Evolutionary conservation across 73 alveolate genomes (phyloP).

Genomic region (Stentor coeruleus): DNA sequence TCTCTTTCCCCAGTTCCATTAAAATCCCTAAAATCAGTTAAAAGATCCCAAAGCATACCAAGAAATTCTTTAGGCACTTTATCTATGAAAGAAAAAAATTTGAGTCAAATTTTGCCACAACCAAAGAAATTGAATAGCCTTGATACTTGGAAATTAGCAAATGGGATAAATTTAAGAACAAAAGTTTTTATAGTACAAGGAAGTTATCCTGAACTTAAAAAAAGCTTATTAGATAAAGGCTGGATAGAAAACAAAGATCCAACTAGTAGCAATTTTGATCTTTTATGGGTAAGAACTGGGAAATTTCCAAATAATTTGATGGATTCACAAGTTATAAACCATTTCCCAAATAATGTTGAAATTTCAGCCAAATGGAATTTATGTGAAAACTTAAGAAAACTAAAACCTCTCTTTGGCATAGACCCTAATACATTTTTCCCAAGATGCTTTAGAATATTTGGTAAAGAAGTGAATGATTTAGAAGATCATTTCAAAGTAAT

Average conservation of each 20-base stretch:
- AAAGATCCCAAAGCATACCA: too few relatives aligned
- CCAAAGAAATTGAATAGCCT: not conserved
- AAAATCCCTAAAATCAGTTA: too few relatives aligned
- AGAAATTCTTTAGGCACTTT: too few relatives aligned
- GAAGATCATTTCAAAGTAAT: not conserved
- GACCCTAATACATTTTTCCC: constrained; percentile 68
- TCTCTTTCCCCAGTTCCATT: too few relatives aligned
- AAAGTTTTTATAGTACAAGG: constrained; percentile 17
- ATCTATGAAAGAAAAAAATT: too few relatives aligned
- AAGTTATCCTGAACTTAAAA: not conserved
- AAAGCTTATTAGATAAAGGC: constrained; percentile 26
- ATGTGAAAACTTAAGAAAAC: constrained; percentile 56
- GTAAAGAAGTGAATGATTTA: constrained; percentile 29
- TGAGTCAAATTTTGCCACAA: too few relatives aligned
- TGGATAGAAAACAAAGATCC: constrained; percentile 35
- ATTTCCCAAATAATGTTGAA: constrained; percentile 57
- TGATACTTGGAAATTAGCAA: not conserved
- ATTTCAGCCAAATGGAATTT: constrained; percentile 73
- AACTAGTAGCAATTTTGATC: constrained; percentile 1
- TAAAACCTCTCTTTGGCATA: constrained; percentile 47
- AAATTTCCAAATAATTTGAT: not conserved
- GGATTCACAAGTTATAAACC: constrained; percentile 61
- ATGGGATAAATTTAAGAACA: not conserved
- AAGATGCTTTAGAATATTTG: constrained; percentile 70
- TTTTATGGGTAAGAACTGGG: constrained; percentile 4